phyloP scores from a whole-genome alignment of 2,329 filamentous ascomycete genomes.

The Fusarium sp. region DNA sequence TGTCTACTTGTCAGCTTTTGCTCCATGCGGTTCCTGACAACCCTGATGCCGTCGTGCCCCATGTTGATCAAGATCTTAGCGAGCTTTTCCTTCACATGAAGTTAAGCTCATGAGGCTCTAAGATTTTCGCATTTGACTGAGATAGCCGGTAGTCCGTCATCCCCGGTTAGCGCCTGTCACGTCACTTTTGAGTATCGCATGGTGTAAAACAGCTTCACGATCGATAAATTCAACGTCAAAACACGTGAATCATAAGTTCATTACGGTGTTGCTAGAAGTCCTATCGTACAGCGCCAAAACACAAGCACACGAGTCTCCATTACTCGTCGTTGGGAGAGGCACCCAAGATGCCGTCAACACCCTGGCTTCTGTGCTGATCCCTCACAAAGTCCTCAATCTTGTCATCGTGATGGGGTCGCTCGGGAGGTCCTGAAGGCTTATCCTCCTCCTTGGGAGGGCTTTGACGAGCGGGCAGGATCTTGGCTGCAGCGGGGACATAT shows the following conservation, averaged over 20 bases:
- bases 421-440: conserved; percentile 53
- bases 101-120: conserved; percentile 10
- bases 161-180: not conserved
- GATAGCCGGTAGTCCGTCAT: not conserved
- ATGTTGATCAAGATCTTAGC: not conserved
- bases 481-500: conserved; percentile 59
- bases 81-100: not conserved
- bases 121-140: not conserved
- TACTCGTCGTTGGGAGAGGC: conserved; percentile 30
- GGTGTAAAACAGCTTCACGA: not conserved
- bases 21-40: too few species aligned
- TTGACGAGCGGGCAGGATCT: conserved; percentile 55
- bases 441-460: conserved; percentile 41
- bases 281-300: conserved; percentile 13
- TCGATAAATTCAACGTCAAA: not conserved
- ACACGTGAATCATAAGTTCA: conserved; percentile 16
- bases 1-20: fast-evolving
- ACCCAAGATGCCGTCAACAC: conserved; percentile 46
- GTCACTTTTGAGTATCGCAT: not conserved
- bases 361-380: conserved; percentile 64
- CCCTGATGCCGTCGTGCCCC: too few species aligned
- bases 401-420: conserved; percentile 60
- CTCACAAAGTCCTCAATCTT: conserved; percentile 66
- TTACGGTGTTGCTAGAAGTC: conserved; percentile 11
- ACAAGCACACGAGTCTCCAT: not conserved